A percentile compares a stretch with the other conserved stretches of the same genome.
These are phyloP conservation scores for Ascochyta pisi DNA, from an alignment of 2,329 filamentous ascomycete genomes.

Conservation along the genomic window DNA sequence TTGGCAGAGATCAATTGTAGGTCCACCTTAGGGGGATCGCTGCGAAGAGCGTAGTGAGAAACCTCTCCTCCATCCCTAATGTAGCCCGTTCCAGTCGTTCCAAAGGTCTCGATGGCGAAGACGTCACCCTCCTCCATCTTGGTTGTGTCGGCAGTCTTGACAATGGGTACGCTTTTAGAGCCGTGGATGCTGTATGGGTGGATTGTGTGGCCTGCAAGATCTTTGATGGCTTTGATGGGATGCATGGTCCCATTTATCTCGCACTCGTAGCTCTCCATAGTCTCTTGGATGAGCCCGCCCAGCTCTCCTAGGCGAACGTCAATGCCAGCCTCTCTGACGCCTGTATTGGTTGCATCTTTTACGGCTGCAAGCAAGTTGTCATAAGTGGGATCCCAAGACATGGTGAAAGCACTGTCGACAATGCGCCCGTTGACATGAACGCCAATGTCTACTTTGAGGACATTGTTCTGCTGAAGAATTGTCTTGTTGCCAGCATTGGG, in stretches of 20 bases:
- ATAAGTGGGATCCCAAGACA: constrained; percentile 70
- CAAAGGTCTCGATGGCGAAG: constrained; percentile 96
- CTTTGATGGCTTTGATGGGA: constrained; percentile 82
- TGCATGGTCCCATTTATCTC: constrained; percentile 77
- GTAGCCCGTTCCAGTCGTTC: constrained; percentile 86
- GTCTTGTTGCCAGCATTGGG: constrained; percentile 88
- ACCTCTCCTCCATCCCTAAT: constrained; percentile 76
- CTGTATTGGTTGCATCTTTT: constrained; percentile 73
- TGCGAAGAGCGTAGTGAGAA: constrained; percentile 70
- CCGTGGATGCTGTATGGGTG: constrained; percentile 89
- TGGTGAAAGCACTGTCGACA: constrained; percentile 74
- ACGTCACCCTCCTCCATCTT: constrained; percentile 98
- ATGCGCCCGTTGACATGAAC: constrained; percentile 74
- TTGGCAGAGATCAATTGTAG: constrained; percentile 81
- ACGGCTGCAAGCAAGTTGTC: constrained; percentile 70
- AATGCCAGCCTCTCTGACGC: constrained; percentile 86
- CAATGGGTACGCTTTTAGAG: constrained; percentile 89
- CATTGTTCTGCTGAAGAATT: constrained; percentile 73
- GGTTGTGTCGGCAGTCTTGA: constrained; percentile 81
- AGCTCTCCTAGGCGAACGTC: constrained; percentile 87
- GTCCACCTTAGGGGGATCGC: constrained; percentile 72
- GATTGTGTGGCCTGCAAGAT: constrained; percentile 91
- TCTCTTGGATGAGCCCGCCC: constrained; percentile 81
- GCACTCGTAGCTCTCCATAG: constrained; percentile 91
- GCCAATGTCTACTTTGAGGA: constrained; percentile 76